These are phyloP conservation scores for Coemansia sp. DNA, from an alignment of 192 early-diverging fungal species.

Conservation along the genomic window DNA sequence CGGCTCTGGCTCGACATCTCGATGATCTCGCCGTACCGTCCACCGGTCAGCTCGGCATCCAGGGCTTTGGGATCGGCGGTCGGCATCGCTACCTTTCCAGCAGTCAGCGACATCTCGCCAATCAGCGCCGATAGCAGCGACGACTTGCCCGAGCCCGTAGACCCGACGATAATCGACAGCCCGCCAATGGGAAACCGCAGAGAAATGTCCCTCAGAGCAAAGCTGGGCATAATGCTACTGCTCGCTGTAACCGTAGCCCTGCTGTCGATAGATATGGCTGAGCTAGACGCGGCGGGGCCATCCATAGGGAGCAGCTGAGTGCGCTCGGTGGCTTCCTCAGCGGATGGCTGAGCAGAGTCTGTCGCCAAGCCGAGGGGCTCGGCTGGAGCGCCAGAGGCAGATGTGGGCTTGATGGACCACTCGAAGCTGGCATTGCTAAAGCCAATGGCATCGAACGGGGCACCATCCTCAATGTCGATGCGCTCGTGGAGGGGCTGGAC, in stretches of 20 bases:
- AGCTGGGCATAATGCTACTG: conserved; percentile 19
- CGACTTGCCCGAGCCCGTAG: conserved; percentile 86
- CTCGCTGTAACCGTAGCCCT: neutral
- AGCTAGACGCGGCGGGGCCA: neutral
- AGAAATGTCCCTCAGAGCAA: conserved; percentile 61
- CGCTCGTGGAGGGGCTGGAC: conserved; percentile 56
- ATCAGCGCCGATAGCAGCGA: conserved; percentile 69
- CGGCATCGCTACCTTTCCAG: conserved; percentile 19
- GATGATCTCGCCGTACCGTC: conserved; percentile 5
- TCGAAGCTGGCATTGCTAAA: conserved; percentile 48
- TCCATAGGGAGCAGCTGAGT: neutral
- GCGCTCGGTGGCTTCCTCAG: neutral
- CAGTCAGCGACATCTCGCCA: conserved; percentile 61
- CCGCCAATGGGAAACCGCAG: conserved; percentile 61
- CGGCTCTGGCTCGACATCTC: conserved; percentile 12
- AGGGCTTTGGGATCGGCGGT: neutral
- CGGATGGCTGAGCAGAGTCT: neutral
- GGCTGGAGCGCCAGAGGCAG: neutral
- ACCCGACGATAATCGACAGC: conserved; percentile 71
- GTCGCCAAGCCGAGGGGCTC: neutral
- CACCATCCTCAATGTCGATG: conserved; percentile 7
- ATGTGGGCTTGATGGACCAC: conserved; percentile 15
- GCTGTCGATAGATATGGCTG: conserved; percentile 1
- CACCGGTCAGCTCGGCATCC: conserved; percentile 1
- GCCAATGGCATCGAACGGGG: conserved; percentile 11